Conservation (phyloP, 345 rosid species). For the Angophora floribunda region DNA sequence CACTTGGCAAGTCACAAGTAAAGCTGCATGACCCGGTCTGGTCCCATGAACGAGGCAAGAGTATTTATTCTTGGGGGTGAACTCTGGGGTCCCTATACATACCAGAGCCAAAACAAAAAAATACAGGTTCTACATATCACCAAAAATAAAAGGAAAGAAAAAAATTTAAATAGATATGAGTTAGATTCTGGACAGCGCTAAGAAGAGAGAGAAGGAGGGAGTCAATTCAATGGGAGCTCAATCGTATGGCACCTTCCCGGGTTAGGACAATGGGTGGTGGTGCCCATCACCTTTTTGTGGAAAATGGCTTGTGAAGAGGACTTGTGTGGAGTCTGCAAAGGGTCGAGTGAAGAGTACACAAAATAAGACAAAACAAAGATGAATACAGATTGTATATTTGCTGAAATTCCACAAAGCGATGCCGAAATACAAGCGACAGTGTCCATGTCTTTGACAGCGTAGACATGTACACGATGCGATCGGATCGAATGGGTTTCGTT, state of each 20-base stretch:
- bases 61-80: neutral
- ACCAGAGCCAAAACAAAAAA: neutral
- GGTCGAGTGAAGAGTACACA: neutral
- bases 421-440: neutral
- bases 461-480: neutral
- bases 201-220: neutral
- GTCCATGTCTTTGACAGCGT: neutral
- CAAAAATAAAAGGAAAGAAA: neutral
- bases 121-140: neutral
- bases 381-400: neutral
- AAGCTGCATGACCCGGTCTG: neutral
- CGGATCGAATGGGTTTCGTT: neutral
- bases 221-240: neutral
- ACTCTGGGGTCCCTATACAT: neutral
- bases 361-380: neutral
- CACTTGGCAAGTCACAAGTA: neutral
- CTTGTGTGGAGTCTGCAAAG: neutral
- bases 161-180: neutral
- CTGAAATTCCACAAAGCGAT: neutral
- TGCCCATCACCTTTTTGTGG: neutral
- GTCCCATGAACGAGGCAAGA: neutral
- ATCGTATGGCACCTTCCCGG: neutral
- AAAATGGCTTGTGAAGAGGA: neutral
- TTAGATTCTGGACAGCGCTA: neutral
- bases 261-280: neutral